Percentiles rank a stretch among this genome's conserved stretches.
These are phyloP conservation scores for Pyricularia sp. DNA, from an alignment of 2,329 filamentous ascomycete species.

Conservation along the genomic window DNA sequence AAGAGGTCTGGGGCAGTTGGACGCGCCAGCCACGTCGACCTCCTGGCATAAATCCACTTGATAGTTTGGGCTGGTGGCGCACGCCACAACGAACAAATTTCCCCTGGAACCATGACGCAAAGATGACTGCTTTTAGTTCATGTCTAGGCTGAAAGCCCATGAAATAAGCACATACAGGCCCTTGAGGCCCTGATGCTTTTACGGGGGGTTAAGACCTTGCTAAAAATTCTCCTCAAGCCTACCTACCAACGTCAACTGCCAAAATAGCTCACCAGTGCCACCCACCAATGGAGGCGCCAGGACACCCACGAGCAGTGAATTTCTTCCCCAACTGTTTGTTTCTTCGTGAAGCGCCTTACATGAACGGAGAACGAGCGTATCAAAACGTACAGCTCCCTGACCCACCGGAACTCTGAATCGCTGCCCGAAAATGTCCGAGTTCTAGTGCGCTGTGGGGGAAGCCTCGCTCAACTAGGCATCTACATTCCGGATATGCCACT, in stretches of 20 bases:
- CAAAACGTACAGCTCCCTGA: background rate
- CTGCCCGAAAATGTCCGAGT: background rate
- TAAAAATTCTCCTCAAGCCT: background rate
- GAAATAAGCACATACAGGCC: background rate
- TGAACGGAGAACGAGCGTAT: background rate
- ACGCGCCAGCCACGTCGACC: background rate
- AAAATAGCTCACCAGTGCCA: background rate
- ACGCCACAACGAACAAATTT: background rate
- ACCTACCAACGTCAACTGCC: background rate
- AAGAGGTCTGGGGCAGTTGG: background rate
- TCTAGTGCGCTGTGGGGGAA: background rate
- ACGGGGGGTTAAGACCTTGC: too few relatives aligned
- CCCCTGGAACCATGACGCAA: background rate
- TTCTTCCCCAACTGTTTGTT: too few relatives aligned
- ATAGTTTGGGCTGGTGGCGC: background rate
- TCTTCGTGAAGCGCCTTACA: too few relatives aligned
- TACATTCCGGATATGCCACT: background rate
- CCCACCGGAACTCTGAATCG: background rate
- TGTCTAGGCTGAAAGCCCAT: background rate
- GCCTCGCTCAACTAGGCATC: background rate
- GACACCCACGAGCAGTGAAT: background rate
- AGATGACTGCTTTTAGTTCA: background rate
- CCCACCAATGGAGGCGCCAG: background rate
- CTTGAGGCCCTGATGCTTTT: background rate
- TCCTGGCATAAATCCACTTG: background rate